Conservation (phyloP, 371 early-diverging fungal genomes). For the Gilbertella persicaria region DNA sequence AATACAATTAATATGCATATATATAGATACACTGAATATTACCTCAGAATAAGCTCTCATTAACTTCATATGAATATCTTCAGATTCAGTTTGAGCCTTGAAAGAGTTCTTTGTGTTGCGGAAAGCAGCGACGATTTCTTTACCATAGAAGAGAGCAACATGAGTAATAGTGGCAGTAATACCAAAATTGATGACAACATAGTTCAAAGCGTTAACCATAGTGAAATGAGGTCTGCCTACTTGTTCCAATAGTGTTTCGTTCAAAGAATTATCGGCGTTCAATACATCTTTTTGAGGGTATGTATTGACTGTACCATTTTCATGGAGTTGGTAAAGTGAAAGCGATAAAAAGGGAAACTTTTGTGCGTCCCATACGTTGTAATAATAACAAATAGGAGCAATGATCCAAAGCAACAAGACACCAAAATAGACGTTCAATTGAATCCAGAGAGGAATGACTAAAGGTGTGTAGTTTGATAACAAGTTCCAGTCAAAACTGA, state of each 20-base stretch:
- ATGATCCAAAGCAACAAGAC: constrained; percentile 41
- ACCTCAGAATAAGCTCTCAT: constrained; percentile 72
- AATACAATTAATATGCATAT: constrained; percentile 33
- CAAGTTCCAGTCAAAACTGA: constrained; percentile 57
- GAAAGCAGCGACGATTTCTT: constrained; percentile 5
- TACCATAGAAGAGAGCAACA: constrained; percentile 50
- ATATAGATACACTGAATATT: constrained; percentile 17
- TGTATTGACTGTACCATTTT: constrained; percentile 22
- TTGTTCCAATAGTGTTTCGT: constrained; percentile 34
- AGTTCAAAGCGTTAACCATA: constrained; percentile 26
- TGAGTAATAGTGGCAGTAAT: constrained; percentile 58
- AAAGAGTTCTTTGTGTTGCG: not conserved
- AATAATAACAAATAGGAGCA: constrained; percentile 39
- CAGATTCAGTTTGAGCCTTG: constrained; percentile 1
- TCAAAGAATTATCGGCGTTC: constrained; percentile 38
- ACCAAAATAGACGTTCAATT: constrained; percentile 42
- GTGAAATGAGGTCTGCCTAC: constrained; percentile 40
- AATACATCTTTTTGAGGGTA: constrained; percentile 48
- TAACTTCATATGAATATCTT: constrained; percentile 67
- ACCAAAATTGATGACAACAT: constrained; percentile 42
- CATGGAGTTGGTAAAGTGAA: constrained; percentile 32
- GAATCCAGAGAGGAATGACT: constrained; percentile 67
- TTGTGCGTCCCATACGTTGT: constrained; percentile 50
- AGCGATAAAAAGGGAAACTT: constrained; percentile 47
- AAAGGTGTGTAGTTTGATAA: constrained; percentile 58